Percentiles rank a stretch among this genome's conserved stretches.
Evolutionary conservation across 2,329 filamentous ascomycete species (phyloP).

Genomic region (Verticillium longisporum): DNA sequence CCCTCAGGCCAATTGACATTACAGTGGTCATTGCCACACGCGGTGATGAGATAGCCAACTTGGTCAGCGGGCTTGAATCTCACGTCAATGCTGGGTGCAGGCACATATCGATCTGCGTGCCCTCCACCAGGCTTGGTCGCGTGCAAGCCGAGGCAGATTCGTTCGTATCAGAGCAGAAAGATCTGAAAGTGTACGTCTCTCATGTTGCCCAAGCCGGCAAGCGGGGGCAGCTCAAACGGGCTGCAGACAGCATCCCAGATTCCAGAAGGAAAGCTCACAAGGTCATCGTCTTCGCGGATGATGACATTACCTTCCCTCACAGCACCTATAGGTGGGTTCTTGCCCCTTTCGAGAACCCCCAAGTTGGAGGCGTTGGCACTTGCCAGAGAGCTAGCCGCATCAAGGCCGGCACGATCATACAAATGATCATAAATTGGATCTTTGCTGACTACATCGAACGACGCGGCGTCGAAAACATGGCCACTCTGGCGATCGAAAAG

Average conservation of each 20-base stretch:
- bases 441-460: neutral
- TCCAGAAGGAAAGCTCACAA: neutral
- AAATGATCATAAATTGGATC: neutral
- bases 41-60: neutral
- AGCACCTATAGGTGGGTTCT: neutral
- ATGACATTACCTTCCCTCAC: neutral
- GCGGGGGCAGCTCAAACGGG: neutral
- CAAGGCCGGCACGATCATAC: neutral
- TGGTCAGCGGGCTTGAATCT: neutral
- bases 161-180: neutral
- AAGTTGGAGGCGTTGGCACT: neutral
- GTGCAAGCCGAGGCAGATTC: neutral
- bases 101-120: neutral
- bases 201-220: neutral
- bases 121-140: neutral
- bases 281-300: neutral
- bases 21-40: neutral
- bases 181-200: neutral
- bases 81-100: neutral
- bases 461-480: neutral
- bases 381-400: neutral
- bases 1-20: neutral
- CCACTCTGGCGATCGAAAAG: neutral
- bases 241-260: neutral
- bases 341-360: neutral